phyloP scores from a whole-genome alignment of 768 basidiomycete species.

The Hysterangium stoloniferum region DNA sequence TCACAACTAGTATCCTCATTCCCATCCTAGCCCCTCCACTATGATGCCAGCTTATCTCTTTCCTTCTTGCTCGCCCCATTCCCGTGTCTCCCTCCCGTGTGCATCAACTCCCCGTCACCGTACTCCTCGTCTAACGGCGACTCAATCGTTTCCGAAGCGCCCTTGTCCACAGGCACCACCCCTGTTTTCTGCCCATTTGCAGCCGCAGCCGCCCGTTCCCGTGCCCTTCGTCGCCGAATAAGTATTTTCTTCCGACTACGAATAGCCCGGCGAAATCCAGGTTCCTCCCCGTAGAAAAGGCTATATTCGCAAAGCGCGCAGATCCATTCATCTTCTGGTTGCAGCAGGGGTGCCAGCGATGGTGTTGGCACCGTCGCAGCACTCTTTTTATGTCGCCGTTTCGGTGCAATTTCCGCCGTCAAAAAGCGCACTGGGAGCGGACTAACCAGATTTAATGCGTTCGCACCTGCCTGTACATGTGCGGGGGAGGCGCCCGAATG shows the following conservation, averaged over 20 bases:
- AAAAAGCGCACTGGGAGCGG: constrained; percentile 62
- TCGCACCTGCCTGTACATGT: constrained; percentile 30
- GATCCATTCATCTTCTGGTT: constrained; percentile 82
- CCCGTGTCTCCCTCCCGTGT: constrained; percentile 4
- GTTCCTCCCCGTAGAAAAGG: constrained; percentile 82
- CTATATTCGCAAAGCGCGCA: constrained; percentile 92
- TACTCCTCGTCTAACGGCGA: constrained; percentile 6
- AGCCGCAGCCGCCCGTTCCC: constrained; percentile 56
- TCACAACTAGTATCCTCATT: constrained; percentile 24
- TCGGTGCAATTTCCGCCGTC: constrained; percentile 56
- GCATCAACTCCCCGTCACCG: constrained; percentile 9
- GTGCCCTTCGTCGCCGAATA: constrained; percentile 57
- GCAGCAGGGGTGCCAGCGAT: constrained; percentile 32
- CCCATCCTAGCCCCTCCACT: constrained; percentile 21
- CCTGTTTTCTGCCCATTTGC: constrained; percentile 32
- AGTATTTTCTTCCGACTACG: constrained; percentile 74
- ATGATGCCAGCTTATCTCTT: constrained; percentile 22
- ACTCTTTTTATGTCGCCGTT: constrained; percentile 24
- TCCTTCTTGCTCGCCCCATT: constrained; percentile 27
- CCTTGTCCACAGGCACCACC: constrained; percentile 13
- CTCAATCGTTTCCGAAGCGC: not conserved
- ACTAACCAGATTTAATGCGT: constrained; percentile 43
- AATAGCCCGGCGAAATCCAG: constrained; percentile 55
- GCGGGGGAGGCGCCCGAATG: constrained; percentile 22
- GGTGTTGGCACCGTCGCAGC: constrained; percentile 17